Percentiles rank a stretch among this genome's conserved stretches.
Conservation (phyloP, 2,329 filamentous ascomycete genomes). For the Davidsoniella australis region DNA sequence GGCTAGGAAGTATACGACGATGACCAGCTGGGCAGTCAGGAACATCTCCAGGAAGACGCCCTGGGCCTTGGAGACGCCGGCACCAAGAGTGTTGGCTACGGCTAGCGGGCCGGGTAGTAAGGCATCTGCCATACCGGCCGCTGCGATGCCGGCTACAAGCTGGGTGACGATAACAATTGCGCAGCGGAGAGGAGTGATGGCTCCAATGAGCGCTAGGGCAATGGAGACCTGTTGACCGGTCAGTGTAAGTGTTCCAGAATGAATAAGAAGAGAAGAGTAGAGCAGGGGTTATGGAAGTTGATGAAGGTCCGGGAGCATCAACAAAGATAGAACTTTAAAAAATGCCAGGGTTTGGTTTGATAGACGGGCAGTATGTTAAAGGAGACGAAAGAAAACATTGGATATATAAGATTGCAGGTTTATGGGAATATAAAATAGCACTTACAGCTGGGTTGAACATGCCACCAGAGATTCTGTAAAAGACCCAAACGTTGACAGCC, state of each 20-base stretch:
- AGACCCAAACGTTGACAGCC: constrained; percentile 38
- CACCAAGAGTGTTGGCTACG: constrained; percentile 38
- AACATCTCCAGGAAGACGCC: constrained; percentile 53
- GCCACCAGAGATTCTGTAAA: constrained; percentile 35
- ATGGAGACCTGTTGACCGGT: constrained; percentile 30
- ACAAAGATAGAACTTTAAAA: not conserved
- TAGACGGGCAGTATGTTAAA: constrained; percentile 2
- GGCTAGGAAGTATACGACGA: constrained; percentile 52
- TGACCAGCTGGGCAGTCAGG: constrained; percentile 43
- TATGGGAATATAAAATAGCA: constrained; percentile 4
- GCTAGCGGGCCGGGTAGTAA: constrained; percentile 40
- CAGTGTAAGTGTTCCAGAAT: constrained; percentile 1
- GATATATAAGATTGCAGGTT: not conserved
- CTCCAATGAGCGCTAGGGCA: constrained; percentile 40
- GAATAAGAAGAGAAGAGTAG: not conserved
- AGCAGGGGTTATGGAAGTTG: not conserved
- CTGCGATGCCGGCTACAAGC: constrained; percentile 39
- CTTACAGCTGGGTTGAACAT: constrained; percentile 35
- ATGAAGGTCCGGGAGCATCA: not conserved
- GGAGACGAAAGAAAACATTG: constrained; percentile 4
- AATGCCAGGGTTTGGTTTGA: not conserved
- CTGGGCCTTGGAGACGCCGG: constrained; percentile 32
- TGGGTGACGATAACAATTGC: constrained; percentile 37
- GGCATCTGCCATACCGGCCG: constrained; percentile 37
- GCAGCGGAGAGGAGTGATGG: constrained; percentile 34